Conservation (phyloP, 768 basidiomycete species). For the Austroboletus eburneus region DNA sequence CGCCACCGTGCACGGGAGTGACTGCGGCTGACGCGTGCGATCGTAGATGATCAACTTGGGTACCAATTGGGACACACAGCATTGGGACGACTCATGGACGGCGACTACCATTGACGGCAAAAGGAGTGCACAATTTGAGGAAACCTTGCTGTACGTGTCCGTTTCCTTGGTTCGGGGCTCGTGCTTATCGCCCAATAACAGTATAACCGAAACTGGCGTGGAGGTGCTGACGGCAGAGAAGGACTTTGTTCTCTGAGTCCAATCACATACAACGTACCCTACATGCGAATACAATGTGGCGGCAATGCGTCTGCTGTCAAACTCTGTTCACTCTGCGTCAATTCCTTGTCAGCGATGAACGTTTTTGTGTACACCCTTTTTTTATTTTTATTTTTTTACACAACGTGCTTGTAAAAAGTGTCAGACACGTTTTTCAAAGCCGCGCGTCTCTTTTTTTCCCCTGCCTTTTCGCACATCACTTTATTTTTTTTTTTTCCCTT, state of each 20-base stretch:
- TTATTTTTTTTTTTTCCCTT: slow-evolving; percentile 22
- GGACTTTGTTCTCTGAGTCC: slow-evolving; percentile 21
- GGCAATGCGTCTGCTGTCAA: slow-evolving; percentile 17
- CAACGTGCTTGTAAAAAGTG: no score
- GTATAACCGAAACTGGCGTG: slow-evolving; percentile 87
- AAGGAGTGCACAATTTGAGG: slow-evolving; percentile 94
- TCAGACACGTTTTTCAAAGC: slow-evolving; percentile 25
- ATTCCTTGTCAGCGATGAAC: slow-evolving; percentile 18
- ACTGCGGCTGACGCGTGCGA: slow-evolving; percentile 3
- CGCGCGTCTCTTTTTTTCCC: slow-evolving; percentile 11
- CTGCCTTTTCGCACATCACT: no score
- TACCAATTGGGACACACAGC: slow-evolving; percentile 65
- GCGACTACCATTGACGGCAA: slow-evolving; percentile 90
- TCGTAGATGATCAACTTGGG: slow-evolving; percentile 91
- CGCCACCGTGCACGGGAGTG: slow-evolving; percentile 1
- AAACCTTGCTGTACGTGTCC: slow-evolving; percentile 80
- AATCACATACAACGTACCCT: slow-evolving; percentile 16
- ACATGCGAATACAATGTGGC: slow-evolving; percentile 23
- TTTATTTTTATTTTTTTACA: no score
- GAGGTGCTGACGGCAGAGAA: slow-evolving; percentile 76
- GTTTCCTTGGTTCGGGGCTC: slow-evolving; percentile 1
- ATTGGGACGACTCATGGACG: slow-evolving; percentile 97
- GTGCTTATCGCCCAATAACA: slow-evolving; percentile 32
- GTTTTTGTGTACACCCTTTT: slow-evolving; percentile 32
- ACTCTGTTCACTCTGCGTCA: slow-evolving; percentile 14